Conservation (phyloP, 768 basidiomycete genomes). For the Lentinula boryana region DNA sequence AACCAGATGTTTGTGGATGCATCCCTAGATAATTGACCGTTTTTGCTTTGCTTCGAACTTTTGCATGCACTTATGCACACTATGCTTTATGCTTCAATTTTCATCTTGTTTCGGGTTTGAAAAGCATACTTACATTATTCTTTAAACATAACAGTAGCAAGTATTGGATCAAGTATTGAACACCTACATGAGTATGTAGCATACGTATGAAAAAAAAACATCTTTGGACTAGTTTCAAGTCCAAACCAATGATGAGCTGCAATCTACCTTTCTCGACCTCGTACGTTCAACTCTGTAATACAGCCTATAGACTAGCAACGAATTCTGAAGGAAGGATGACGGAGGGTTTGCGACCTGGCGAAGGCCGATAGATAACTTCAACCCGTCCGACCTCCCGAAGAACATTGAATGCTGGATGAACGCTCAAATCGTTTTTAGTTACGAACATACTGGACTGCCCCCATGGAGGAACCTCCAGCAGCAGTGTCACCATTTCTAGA, state of each 20-base stretch:
- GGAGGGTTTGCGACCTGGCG: not conserved
- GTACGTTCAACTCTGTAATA: too few relatives aligned
- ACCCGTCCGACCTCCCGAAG: not conserved
- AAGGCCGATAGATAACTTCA: not conserved
- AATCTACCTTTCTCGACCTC: too few relatives aligned
- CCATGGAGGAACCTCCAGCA: not conserved
- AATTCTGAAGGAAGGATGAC: not conserved
- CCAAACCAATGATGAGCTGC: too few relatives aligned
- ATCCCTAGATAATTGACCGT: not conserved
- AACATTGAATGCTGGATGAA: not conserved
- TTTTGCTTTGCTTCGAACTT: not conserved
- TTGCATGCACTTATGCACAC: not conserved
- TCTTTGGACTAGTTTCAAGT: not conserved
- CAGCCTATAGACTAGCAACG: not conserved
- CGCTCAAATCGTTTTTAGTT: not conserved
- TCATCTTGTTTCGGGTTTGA: not conserved
- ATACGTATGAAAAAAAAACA: not conserved
- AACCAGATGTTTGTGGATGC: conserved; percentile 4
- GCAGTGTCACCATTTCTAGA: not conserved
- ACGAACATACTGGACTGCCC: not conserved
- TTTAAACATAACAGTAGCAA: not conserved
- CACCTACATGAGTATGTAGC: not conserved
- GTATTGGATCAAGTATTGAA: not conserved
- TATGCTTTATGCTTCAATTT: not conserved
- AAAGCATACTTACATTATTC: not conserved